phyloP scores from a whole-genome alignment of 2,329 filamentous ascomycete species.

The Cyclaneusma minus region DNA sequence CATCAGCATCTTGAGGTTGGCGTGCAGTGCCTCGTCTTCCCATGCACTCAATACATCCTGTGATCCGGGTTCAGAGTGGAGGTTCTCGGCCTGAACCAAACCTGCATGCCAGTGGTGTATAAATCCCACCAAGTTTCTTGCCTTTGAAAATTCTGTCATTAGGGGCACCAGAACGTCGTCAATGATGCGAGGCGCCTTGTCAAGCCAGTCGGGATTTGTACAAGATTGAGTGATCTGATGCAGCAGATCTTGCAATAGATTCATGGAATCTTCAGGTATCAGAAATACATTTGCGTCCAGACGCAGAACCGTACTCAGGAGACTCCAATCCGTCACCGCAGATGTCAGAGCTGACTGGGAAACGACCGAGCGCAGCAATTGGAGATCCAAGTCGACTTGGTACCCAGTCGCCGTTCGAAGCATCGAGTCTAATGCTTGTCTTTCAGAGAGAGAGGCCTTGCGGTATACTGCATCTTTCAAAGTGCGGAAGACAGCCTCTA shows the following conservation, averaged over 20 bases:
- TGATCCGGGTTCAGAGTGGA: constrained; percentile 5
- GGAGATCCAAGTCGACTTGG: constrained; percentile 19
- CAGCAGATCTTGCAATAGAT: constrained; percentile 18
- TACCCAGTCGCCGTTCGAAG: constrained; percentile 20
- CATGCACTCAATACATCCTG: constrained; percentile 13
- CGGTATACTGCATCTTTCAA: constrained; percentile 12
- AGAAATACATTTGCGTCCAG: constrained; percentile 30
- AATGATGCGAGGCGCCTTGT: constrained; percentile 15
- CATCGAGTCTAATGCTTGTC: constrained; percentile 16
- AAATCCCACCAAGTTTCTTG: constrained; percentile 24
- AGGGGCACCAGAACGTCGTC: constrained; percentile 22
- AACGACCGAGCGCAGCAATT: constrained; percentile 18
- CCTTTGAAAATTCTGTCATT: constrained; percentile 23
- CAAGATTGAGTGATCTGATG: constrained; percentile 15
- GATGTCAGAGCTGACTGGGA: constrained; percentile 14
- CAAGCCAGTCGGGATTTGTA: constrained; percentile 9
- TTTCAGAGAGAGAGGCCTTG: too few species aligned
- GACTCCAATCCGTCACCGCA: constrained; percentile 20
- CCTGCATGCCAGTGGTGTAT: constrained; percentile 22
- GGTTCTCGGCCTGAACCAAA: constrained; percentile 12
- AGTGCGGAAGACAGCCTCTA: constrained; percentile 29
- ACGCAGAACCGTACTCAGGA: constrained; percentile 26
- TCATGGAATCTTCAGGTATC: constrained; percentile 15
- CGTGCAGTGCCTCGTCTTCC: constrained; percentile 15
- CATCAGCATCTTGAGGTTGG: constrained; percentile 15